A percentile compares a stretch with the other conserved stretches of the same genome.
Evolutionary conservation across 192 early-diverging fungal genomes (phyloP).

Genomic region (Pilobolus umbonatus): DNA sequence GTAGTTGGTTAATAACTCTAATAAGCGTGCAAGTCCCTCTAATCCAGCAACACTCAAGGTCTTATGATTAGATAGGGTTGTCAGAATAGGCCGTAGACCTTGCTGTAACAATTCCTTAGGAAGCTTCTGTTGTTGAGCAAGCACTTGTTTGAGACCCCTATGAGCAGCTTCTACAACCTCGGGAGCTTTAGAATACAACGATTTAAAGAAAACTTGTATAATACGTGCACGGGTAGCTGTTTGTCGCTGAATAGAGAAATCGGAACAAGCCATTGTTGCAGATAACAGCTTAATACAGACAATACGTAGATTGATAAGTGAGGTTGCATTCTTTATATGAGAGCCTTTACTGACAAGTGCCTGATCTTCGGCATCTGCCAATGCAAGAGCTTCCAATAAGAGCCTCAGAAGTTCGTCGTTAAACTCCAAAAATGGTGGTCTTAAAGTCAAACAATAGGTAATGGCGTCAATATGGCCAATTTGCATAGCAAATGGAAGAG

Average conservation of each 20-base stretch:
- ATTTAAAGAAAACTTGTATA: conserved; percentile 97
- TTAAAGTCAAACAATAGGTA: conserved; percentile 87
- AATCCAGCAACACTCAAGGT: conserved; percentile 87
- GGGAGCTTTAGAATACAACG: conserved; percentile 89
- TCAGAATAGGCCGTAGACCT: conserved; percentile 92
- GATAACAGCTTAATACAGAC: conserved; percentile 97
- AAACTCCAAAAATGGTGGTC: conserved; percentile 84
- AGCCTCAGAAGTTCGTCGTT: conserved; percentile 89
- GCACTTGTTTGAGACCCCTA: conserved; percentile 79
- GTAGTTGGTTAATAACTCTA: conserved; percentile 93
- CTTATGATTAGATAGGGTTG: conserved; percentile 94
- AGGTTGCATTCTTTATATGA: conserved; percentile 75
- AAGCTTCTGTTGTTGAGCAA: conserved; percentile 79
- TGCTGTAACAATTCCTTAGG: conserved; percentile 94
- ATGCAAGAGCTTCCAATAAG: conserved; percentile 84
- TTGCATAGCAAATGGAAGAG: conserved; percentile 92
- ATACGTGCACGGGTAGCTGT: conserved; percentile 80
- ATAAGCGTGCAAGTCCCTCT: conserved; percentile 88
- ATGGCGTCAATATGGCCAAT: conserved; percentile 99
- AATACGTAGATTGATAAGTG: conserved; percentile 83
- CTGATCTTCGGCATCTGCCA: conserved; percentile 98
- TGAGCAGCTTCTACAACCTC: conserved; percentile 95
- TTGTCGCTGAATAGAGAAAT: conserved; percentile 72
- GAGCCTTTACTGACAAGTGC: conserved; percentile 80
- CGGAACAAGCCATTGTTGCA: conserved; percentile 85